Base-by-base conservation (phyloP, 176 grass and related monocot species). In the Pontederia crassipes region DNA sequence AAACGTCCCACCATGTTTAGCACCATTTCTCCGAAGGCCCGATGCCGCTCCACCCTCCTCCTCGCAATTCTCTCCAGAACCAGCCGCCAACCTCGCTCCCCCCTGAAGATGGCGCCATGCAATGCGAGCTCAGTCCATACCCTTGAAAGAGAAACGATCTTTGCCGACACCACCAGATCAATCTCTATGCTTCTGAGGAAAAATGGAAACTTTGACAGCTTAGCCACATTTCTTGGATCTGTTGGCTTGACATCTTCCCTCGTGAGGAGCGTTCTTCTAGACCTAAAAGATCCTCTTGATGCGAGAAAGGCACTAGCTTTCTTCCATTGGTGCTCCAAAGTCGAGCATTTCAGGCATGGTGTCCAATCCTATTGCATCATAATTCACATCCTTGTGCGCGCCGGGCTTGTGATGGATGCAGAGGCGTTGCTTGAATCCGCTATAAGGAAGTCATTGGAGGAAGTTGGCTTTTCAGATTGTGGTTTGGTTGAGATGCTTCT, bases 301-400 rank as follows among this genome's bases (percentile, higher is more conserved):
- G 83, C 88, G 71, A 83, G 68, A 63, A 93, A 93, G 58, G 80
- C 88, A 0, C 80, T 93, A 49, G 65, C 80, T 59, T 93, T 87
- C 67, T 93, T 93, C 68, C 80, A 93, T 58, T 93, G 80, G 88
- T 81, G 73, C 40, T 58, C 70, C 35, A 48, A 52, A 45, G 66
- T 17, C n/a, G 13, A 53, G 16, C 49, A 74, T 4, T 80, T 70
- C 0, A 20, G 35, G 9, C 83, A 87, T 57, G 73, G 67, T 8
- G 58, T 75, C 46, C 72, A 57, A 56, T 81, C 80, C 32, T 93
- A 93, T 50, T 87, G 80, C 72, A 56, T 93, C 62, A 81, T 86
- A 50, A 71, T 84, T 51, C 80, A 93, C 55, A 79, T 93, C 81
- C 88, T 93, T 17, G 75, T 82, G 57, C 83, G 83, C 46, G 80